Evolutionary conservation across 495 filamentous ascomycete species (phyloP).

Genomic region (Penicillium cinerascens): DNA sequence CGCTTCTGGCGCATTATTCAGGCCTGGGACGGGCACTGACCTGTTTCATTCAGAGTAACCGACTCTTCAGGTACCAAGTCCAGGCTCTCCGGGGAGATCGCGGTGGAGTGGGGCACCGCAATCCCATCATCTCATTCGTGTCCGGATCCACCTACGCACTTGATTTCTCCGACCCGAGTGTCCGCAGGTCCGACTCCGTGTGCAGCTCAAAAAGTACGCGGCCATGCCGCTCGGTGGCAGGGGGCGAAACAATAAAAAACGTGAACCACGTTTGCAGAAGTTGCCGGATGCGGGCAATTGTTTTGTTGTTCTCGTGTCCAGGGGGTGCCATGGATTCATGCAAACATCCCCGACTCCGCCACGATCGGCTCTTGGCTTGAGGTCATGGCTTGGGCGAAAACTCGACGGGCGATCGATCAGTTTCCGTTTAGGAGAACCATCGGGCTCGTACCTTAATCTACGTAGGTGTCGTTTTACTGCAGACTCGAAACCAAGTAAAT

Average conservation of each 20-base stretch:
- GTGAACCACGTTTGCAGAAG: constrained; percentile 19
- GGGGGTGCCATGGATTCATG: constrained; percentile 1
- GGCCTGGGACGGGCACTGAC: background rate
- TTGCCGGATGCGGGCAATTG: constrained; percentile 10
- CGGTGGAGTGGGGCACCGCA: background rate
- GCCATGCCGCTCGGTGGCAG: constrained; percentile 16
- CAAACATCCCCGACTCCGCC: constrained; percentile 9
- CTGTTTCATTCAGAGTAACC: background rate
- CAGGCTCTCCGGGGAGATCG: background rate
- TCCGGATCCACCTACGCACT: background rate
- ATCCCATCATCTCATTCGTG: background rate
- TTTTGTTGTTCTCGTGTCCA: background rate
- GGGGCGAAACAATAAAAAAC: background rate
- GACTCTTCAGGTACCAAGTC: background rate
- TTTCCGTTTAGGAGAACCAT: background rate
- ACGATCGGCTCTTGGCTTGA: constrained; percentile 4
- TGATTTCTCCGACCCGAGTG: background rate
- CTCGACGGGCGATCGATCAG: constrained; percentile 4
- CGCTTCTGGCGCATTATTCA: background rate
- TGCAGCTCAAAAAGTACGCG: background rate
- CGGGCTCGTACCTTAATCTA: background rate
- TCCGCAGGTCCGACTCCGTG: background rate
- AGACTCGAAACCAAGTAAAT: background rate
- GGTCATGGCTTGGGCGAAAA: constrained; percentile 1
- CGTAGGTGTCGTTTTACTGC: background rate